Evolutionary conservation across 2,329 filamentous ascomycete genomes (phyloP).

Genomic region (Geosmithia morbida): DNA sequence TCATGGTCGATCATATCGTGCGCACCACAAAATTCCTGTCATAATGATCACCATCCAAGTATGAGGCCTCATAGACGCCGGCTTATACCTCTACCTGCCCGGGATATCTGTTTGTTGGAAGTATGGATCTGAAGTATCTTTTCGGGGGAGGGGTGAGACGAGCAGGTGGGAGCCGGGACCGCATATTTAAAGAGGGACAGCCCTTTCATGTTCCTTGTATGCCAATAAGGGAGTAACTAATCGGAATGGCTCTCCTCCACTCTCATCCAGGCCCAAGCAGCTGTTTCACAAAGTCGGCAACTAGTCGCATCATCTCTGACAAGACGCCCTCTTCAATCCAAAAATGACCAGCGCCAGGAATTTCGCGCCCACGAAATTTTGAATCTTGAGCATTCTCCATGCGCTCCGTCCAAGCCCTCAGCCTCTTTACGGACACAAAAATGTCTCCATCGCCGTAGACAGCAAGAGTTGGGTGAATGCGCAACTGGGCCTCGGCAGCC

Average conservation of each 20-base stretch:
- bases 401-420: slow-evolving; percentile 50
- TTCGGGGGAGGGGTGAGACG: too few relatives aligned
- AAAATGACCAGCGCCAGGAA: slow-evolving; percentile 45
- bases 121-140: too few relatives aligned
- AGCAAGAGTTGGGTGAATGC: slow-evolving; percentile 46
- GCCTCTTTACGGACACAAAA: slow-evolving; percentile 53
- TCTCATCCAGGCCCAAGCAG: not conserved
- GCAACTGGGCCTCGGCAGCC: slow-evolving; percentile 38
- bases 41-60: not conserved
- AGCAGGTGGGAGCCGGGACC: too few relatives aligned
- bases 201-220: too few relatives aligned
- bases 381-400: slow-evolving; percentile 26
- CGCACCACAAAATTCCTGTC: not conserved
- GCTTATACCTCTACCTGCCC: too few relatives aligned
- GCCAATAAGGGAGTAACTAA: too few relatives aligned
- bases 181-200: too few relatives aligned
- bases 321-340: slow-evolving; percentile 42
- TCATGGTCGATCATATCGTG: too few relatives aligned
- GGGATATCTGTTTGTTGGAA: too few relatives aligned
- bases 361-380: slow-evolving; percentile 29
- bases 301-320: slow-evolving; percentile 14
- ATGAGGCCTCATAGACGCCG: too few relatives aligned
- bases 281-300: slow-evolving; percentile 14
- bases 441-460: slow-evolving; percentile 64
- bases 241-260: too few relatives aligned